Percentiles rank a stretch among this genome's conserved stretches.
phyloP scores from a whole-genome alignment of 176 grass and related monocot genomes.

The Triticum timopheevii region DNA sequence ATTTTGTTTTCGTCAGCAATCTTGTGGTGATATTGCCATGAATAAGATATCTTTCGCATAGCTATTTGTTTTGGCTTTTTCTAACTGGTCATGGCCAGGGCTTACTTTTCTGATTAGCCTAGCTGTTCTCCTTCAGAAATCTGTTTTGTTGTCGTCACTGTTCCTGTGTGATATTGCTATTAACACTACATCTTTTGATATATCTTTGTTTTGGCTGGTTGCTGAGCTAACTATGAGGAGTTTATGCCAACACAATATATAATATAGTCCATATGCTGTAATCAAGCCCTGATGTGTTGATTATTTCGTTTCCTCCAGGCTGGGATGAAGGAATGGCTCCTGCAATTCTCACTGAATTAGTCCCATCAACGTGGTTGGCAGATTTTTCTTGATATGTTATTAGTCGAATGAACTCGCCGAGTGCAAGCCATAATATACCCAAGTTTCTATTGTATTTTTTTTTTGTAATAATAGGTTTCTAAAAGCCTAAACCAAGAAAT shows the following conservation, averaged over 20 bases:
- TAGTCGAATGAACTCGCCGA: background rate
- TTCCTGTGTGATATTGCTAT: background rate
- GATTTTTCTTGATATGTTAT: background rate
- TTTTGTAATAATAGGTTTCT: constrained; percentile 6
- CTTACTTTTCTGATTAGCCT: too few species aligned
- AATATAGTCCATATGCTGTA: background rate
- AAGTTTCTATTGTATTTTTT: background rate
- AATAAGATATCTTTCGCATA: too few species aligned
- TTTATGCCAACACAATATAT: background rate
- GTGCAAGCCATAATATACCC: background rate
- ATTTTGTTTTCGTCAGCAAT: too few species aligned
- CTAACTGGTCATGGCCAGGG: too few species aligned
- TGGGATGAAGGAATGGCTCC: background rate
- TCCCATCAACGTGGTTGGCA: background rate
- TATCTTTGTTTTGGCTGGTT: background rate
- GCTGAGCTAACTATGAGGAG: background rate
- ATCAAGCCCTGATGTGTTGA: background rate
- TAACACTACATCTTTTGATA: background rate
- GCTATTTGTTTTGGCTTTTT: too few species aligned
- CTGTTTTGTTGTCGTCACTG: background rate
- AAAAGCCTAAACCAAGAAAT: background rate
- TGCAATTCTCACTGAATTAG: background rate
- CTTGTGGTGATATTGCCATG: too few species aligned
- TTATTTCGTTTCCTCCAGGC: background rate
- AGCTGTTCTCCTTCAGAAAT: background rate